Conservation (phyloP, 768 basidiomycete species). For the Pleurotus cornucopiae region DNA sequence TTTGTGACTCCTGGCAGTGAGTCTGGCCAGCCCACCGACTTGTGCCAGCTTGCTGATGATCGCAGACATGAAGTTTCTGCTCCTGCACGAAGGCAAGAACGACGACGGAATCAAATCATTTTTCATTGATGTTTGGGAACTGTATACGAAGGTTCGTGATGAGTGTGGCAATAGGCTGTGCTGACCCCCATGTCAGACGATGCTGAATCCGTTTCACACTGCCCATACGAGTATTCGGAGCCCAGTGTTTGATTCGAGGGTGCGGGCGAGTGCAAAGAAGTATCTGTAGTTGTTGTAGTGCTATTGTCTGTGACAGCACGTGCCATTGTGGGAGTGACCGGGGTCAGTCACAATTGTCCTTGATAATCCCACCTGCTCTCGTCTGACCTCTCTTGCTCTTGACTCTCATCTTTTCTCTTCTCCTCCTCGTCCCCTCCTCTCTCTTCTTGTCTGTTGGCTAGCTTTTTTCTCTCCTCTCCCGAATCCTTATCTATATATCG, state of each 20-base stretch:
- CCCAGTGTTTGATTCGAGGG: constrained; percentile 74
- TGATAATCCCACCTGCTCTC: constrained; percentile 14
- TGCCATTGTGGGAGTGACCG: constrained; percentile 18
- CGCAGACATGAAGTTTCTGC: constrained; percentile 89
- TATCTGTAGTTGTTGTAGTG: constrained; percentile 40
- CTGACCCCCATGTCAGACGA: constrained; percentile 46
- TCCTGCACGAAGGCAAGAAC: constrained; percentile 93
- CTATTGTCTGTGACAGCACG: constrained; percentile 5
- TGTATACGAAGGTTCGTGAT: constrained; percentile 84
- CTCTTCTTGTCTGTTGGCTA: constrained; percentile 27
- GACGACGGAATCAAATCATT: constrained; percentile 94
- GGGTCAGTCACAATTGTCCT: constrained; percentile 16
- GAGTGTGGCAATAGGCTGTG: not conserved
- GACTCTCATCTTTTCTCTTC: constrained; percentile 26
- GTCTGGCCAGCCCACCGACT: constrained; percentile 21
- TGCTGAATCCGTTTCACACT: constrained; percentile 95
- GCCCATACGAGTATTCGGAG: constrained; percentile 83
- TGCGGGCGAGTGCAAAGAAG: constrained; percentile 84
- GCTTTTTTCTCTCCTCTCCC: constrained; percentile 16
- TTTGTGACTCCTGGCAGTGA: constrained; percentile 94
- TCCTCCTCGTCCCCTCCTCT: constrained; percentile 14
- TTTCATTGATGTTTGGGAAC: constrained; percentile 95
- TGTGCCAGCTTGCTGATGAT: constrained; percentile 10
- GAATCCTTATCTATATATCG: constrained; percentile 18
- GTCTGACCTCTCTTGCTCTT: constrained; percentile 28